Percentiles rank a stretch among this genome's conserved stretches.
phyloP scores from a whole-genome alignment of 805 yeast species.

The Ogataea angusta region DNA sequence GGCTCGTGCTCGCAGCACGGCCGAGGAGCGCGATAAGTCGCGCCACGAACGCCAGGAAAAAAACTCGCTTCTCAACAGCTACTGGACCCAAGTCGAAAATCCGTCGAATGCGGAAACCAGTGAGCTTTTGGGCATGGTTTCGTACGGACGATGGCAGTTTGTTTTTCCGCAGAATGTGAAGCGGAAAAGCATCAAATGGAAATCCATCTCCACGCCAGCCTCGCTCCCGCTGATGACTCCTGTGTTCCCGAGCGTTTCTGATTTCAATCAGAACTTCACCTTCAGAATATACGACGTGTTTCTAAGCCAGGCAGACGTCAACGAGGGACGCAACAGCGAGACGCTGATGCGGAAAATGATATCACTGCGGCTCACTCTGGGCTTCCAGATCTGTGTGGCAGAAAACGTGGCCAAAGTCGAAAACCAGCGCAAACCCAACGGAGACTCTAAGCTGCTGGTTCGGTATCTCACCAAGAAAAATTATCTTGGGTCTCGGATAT shows the following conservation, averaged over 20 bases:
- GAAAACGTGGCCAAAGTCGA: constrained; percentile 65
- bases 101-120: constrained; percentile 68
- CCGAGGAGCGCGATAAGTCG: constrained; percentile 8
- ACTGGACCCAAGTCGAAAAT: constrained; percentile 67
- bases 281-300: constrained; percentile 82
- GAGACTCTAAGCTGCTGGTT: constrained; percentile 49
- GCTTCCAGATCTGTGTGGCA: constrained; percentile 88
- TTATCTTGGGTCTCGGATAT: constrained; percentile 60
- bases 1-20: constrained; percentile 4
- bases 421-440: constrained; percentile 50
- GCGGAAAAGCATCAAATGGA: constrained; percentile 80
- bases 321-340: constrained; percentile 47
- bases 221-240: constrained; percentile 81
- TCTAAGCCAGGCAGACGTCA: constrained; percentile 55
- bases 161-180: constrained; percentile 75
- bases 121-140: constrained; percentile 51
- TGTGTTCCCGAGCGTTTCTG: constrained; percentile 67
- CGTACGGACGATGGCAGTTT: constrained; percentile 88
- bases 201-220: constrained; percentile 90
- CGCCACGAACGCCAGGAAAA: constrained; percentile 3
- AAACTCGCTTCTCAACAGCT: constrained; percentile 26
- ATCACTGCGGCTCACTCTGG: constrained; percentile 73
- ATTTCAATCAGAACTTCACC: constrained; percentile 69
- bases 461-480: constrained; percentile 50
- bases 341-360: constrained; percentile 84